phyloP scores from a whole-genome alignment of 768 basidiomycete genomes.

The Lyophyllum shimeji region DNA sequence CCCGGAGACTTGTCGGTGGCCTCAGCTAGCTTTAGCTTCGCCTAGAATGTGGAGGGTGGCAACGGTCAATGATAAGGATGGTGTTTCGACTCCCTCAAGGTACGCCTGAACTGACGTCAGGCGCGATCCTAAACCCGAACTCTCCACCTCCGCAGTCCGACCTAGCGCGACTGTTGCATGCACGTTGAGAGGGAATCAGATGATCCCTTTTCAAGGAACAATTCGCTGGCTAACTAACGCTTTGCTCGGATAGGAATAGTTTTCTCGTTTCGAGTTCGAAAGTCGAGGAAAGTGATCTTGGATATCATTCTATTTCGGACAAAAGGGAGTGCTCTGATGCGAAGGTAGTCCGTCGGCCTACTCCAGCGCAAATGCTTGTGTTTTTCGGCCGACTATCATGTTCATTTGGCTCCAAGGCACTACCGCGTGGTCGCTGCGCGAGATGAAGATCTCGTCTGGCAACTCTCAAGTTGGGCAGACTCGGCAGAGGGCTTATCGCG shows the following conservation, averaged over 20 bases:
- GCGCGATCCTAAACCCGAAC: too few species aligned
- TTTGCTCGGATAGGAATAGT: too few species aligned
- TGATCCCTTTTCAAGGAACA: neutral
- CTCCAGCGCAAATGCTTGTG: neutral
- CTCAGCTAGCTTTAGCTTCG: neutral
- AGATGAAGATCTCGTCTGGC: neutral
- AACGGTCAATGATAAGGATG: neutral
- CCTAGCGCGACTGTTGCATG: too few species aligned
- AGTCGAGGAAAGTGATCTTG: neutral
- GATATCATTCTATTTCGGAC: neutral
- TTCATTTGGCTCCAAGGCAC: neutral
- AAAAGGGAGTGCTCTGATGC: neutral
- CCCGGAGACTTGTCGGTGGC: neutral
- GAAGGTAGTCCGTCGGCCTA: neutral
- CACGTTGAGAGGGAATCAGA: neutral
- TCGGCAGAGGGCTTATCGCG: too few species aligned
- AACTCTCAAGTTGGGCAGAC: too few species aligned
- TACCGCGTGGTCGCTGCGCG: too few species aligned
- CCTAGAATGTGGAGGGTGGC: neutral
- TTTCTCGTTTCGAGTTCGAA: too few species aligned
- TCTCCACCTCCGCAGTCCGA: too few species aligned
- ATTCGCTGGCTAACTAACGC: neutral
- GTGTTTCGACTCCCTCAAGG: too few species aligned
- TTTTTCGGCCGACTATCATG: conserved; percentile 3
- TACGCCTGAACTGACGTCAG: too few species aligned